Base-by-base conservation (phyloP, 1,139 yeast genomes). In the Candida buenavistaensis region DNA sequence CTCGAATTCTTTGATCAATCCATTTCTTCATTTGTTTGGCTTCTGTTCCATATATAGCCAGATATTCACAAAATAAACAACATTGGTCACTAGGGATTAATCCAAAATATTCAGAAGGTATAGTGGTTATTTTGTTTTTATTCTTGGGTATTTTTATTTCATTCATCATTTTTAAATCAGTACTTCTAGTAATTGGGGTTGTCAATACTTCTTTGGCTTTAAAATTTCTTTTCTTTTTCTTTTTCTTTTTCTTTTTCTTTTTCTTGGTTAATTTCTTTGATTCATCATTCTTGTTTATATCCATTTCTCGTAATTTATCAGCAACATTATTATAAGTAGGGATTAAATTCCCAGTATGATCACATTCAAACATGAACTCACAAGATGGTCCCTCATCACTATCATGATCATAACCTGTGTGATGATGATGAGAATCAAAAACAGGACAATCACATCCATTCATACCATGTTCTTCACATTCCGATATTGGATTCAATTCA, bases 51-150 rank as follows among this genome's bases (percentile, higher is more conserved):
- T 22, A 40, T 14, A 79, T 72, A 37, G 68, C 64, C 48, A 76
- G 78, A 50, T 77, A 80, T 48, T 80, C 82, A 54, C 87, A 80
- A 39, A 79, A 68, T 41, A 77, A 64, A 49, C 87, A 80, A 38
- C 64, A 54, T 31, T 37, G 37, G 30, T 39, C 38, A 15, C 38
- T 40, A 5, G 47, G 44, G 9, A 41, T 43, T 21, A 36, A 43
- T 19, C 47, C 45, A 31, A 30, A 36, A 29, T 32, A 44, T 28
- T 42, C 23, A 11, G 26, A 26, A 8, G 48, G 46, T 3, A 28
- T 32, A 4, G 39, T 36, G 3, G 36, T 26, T 26, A 15, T 10
- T 12, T 31, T 28, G 19, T 37, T 35, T 8, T 17, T 23, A 13
- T 8, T 10, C 11, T 25, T 14, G 6, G 33, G 33, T 10, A 23